These are phyloP conservation scores for Umbelopsis sp. DNA, from an alignment of 192 early-diverging fungal species.

Conservation along the genomic window DNA sequence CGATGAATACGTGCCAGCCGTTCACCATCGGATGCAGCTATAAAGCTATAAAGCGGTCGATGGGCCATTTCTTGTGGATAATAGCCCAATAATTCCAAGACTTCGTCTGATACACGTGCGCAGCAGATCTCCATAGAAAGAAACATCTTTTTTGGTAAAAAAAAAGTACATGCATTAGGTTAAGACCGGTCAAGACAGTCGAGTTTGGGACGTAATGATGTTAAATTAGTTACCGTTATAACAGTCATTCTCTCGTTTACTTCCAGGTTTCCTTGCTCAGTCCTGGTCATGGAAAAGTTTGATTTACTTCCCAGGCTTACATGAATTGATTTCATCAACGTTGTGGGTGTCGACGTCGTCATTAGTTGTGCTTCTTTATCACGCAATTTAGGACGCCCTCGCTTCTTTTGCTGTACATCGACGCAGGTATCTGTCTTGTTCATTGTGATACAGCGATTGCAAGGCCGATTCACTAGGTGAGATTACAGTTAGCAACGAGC, in stretches of 20 bases:
- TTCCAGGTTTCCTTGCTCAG: neutral
- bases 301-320: slow-evolving; percentile 1
- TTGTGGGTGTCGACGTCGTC: neutral
- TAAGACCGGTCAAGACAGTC: neutral
- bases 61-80: slow-evolving; percentile 52
- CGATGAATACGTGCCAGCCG: slow-evolving; percentile 39
- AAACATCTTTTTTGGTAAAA: slow-evolving; percentile 32
- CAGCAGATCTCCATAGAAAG: slow-evolving; percentile 54
- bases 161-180: neutral
- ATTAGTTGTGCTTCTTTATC: slow-evolving; percentile 49
- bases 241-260: neutral
- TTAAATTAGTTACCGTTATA: neutral
- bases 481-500: slow-evolving; percentile 54
- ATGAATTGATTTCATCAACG: slow-evolving; percentile 14
- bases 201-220: too few relatives aligned
- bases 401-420: slow-evolving; percentile 86
- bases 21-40: slow-evolving; percentile 38
- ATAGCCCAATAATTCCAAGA: slow-evolving; percentile 45
- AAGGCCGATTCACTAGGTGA: slow-evolving; percentile 68
- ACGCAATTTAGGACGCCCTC: slow-evolving; percentile 78
- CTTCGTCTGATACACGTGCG: slow-evolving; percentile 57
- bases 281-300: slow-evolving; percentile 5
- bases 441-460: slow-evolving; percentile 75
- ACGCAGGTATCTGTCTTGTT: slow-evolving; percentile 76
- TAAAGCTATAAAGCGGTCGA: slow-evolving; percentile 49